Conservation (phyloP, 164 flowering plant species). For the Houttuynia cordata region DNA sequence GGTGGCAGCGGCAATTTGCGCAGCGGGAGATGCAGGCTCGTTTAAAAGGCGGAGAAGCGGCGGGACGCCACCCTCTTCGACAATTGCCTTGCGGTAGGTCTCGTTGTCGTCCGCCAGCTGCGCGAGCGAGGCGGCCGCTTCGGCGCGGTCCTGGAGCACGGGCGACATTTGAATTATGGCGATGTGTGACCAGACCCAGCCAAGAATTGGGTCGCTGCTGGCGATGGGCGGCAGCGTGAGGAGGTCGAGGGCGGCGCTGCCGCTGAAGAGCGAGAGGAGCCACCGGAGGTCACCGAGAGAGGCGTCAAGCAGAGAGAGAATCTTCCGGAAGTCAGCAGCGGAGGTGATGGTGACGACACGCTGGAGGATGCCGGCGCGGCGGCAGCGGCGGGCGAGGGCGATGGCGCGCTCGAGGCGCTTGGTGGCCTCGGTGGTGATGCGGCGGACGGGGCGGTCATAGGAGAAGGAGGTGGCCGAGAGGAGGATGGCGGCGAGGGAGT, state of each 20-base stretch:
- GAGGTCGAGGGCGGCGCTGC: constrained; percentile 9
- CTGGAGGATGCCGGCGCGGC: constrained; percentile 35
- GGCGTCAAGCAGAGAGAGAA: constrained; percentile 33
- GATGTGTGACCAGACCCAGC: constrained; percentile 74
- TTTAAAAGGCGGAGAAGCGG: constrained; percentile 54
- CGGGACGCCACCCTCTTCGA: constrained; percentile 62
- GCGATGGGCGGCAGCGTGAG: constrained; percentile 68
- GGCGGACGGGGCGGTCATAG: constrained; percentile 70
- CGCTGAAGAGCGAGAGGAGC: constrained; percentile 44
- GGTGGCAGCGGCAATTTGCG: constrained; percentile 52
- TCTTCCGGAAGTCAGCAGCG: constrained; percentile 54
- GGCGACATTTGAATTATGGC: constrained; percentile 49
- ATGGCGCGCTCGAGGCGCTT: constrained; percentile 52
- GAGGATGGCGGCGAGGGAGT: constrained; percentile 32
- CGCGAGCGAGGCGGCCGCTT: constrained; percentile 59
- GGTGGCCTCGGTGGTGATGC: constrained; percentile 36
- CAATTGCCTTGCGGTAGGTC: constrained; percentile 53
- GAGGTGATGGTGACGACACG: constrained; percentile 42
- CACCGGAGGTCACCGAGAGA: constrained; percentile 61
- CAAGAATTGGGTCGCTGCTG: constrained; percentile 60
- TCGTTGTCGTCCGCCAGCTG: constrained; percentile 50
- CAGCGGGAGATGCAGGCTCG: constrained; percentile 41
- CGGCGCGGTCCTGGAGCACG: constrained; percentile 25
- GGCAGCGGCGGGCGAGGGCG: constrained; percentile 48
- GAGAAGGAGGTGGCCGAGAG: constrained; percentile 14